A percentile compares a stretch with the other conserved stretches of the same genome.
phyloP scores from a whole-genome alignment of 2,329 filamentous ascomycete genomes.

The Xylariaceae sp. region DNA sequence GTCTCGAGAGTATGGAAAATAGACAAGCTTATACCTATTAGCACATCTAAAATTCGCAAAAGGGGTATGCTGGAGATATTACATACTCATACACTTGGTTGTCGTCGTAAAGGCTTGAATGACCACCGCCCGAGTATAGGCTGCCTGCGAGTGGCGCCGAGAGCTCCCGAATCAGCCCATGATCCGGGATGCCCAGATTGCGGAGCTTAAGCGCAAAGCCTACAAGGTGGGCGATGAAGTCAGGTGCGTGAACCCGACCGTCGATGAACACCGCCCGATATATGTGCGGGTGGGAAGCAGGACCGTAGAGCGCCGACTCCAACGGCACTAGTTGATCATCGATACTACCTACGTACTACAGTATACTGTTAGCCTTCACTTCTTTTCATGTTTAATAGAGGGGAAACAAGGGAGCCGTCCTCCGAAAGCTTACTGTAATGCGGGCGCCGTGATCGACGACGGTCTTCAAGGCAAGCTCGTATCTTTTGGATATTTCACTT shows the following conservation, averaged over 20 bases:
- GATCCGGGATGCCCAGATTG: slow-evolving; percentile 87
- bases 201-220: slow-evolving; percentile 90
- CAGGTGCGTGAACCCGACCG: slow-evolving; percentile 82
- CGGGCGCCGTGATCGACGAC: slow-evolving; percentile 74
- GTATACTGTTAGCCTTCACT: slow-evolving; percentile 8
- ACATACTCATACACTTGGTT: slow-evolving; percentile 71
- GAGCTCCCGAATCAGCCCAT: slow-evolving; percentile 86
- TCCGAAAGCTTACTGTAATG: slow-evolving; percentile 48
- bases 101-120: slow-evolving; percentile 90
- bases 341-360: slow-evolving; percentile 76
- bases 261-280: slow-evolving; percentile 96
- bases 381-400: neutral
- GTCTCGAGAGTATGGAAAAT: slow-evolving; percentile 71
- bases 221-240: slow-evolving; percentile 89
- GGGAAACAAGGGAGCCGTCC: neutral
- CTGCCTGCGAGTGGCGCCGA: slow-evolving; percentile 84
- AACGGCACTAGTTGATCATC: slow-evolving; percentile 94
- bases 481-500: slow-evolving; percentile 76
- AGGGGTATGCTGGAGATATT: slow-evolving; percentile 14
- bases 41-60: slow-evolving; percentile 3
- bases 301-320: slow-evolving; percentile 86
- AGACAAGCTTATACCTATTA: slow-evolving; percentile 47
- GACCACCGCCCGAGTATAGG: slow-evolving; percentile 85
- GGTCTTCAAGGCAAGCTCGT: slow-evolving; percentile 67
- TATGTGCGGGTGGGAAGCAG: slow-evolving; percentile 84